A percentile compares a stretch with the other conserved stretches of the same genome.
Evolutionary conservation across 2,329 filamentous ascomycete genomes (phyloP).

Genomic region (Thielaviopsis populi): DNA sequence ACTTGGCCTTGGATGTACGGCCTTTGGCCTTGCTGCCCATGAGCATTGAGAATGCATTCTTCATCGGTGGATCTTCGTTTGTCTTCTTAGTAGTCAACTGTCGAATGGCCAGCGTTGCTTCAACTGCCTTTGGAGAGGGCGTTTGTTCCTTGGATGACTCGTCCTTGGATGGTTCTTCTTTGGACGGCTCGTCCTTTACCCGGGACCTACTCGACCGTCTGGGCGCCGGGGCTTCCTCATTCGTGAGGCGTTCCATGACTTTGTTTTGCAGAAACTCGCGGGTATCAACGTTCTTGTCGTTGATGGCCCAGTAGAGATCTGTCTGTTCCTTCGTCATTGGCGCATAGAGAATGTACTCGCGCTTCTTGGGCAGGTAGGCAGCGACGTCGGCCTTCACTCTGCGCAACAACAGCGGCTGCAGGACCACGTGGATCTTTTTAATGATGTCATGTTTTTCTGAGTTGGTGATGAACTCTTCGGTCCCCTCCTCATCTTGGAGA

Average conservation of each 20-base stretch:
- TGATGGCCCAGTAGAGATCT: constrained; percentile 62
- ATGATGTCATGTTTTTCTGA: constrained; percentile 40
- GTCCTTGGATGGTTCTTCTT: background rate
- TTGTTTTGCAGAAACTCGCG: constrained; percentile 73
- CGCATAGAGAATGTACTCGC: constrained; percentile 90
- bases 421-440: constrained; percentile 75
- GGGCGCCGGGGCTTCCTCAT: constrained; percentile 9
- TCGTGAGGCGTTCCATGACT: constrained; percentile 47
- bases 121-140: background rate
- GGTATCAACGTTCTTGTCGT: constrained; percentile 41
- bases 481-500: constrained; percentile 65
- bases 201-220: background rate
- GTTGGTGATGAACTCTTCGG: constrained; percentile 65
- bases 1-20: background rate
- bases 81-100: background rate
- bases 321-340: constrained; percentile 84
- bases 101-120: constrained; percentile 5
- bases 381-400: constrained; percentile 90
- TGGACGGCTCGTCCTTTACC: constrained; percentile 1
- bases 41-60: constrained; percentile 39
- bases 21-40: constrained; percentile 27
- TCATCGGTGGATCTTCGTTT: constrained; percentile 15
- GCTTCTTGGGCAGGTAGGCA: constrained; percentile 79
- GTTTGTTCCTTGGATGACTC: background rate
- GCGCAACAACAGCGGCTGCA: constrained; percentile 80